Percentiles rank a stretch among this genome's conserved stretches.
These are phyloP conservation scores for Hypoxylon fragiforme DNA, from an alignment of 495 filamentous ascomycete species.

Conservation along the genomic window DNA sequence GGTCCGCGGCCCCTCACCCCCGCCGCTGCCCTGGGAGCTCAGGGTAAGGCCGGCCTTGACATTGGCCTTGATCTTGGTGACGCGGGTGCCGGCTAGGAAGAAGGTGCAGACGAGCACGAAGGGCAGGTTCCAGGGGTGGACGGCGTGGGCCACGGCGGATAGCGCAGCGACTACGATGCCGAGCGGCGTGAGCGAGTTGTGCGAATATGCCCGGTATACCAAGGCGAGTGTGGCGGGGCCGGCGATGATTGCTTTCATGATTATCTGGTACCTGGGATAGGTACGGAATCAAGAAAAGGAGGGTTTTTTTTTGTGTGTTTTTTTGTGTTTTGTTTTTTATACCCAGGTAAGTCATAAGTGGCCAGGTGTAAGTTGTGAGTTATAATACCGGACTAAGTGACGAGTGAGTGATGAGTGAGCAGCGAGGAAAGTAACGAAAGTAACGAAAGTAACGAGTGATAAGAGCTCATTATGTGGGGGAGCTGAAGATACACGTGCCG, in stretches of 20 bases:
- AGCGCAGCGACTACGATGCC: slow-evolving; percentile 68
- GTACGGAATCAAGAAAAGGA: no score
- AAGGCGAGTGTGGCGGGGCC: slow-evolving; percentile 65
- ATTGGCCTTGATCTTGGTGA: slow-evolving; percentile 85
- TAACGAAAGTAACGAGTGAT: no score
- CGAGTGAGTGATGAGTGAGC: no score
- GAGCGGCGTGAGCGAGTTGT: slow-evolving; percentile 73
- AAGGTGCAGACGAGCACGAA: slow-evolving; percentile 83
- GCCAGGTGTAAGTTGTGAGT: no score
- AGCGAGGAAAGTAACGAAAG: no score
- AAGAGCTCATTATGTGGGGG: no score
- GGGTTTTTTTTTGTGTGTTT: no score
- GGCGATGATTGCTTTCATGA: slow-evolving; percentile 74
- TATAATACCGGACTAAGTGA: no score
- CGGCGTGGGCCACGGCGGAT: slow-evolving; percentile 77
- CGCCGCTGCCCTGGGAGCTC: slow-evolving; percentile 67
- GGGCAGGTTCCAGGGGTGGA: slow-evolving; percentile 89
- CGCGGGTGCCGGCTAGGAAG: slow-evolving; percentile 80
- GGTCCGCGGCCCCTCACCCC: slow-evolving; percentile 79
- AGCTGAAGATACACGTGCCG: no score
- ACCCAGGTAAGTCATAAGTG: no score
- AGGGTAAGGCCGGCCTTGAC: slow-evolving; percentile 81
- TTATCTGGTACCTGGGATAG: no score
- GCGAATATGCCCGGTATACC: slow-evolving; percentile 69
- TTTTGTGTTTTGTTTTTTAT: no score